phyloP scores from a whole-genome alignment of 2,329 filamentous ascomycete species.

The Xylariaceae sp. region DNA sequence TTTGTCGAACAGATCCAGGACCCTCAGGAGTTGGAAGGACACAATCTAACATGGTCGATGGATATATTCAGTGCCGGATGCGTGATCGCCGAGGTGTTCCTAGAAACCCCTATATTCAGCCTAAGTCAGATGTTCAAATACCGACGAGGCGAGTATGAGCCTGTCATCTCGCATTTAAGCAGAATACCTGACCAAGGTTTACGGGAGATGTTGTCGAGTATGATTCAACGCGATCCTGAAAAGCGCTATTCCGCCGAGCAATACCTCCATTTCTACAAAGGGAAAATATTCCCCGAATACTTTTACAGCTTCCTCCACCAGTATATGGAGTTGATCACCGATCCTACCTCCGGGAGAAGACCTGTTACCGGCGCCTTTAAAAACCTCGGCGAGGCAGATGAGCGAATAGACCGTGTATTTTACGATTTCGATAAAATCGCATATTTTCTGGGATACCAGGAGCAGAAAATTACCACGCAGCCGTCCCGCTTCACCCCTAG shows the following conservation, averaged over 20 bases:
- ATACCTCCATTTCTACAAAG: conserved; percentile 87
- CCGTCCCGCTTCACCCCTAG: conserved; percentile 40
- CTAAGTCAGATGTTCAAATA: conserved; percentile 95
- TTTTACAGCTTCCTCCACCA: conserved; percentile 98
- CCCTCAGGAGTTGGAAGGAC: conserved; percentile 52
- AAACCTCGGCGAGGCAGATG: conserved; percentile 83
- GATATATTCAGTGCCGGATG: conserved; percentile 97
- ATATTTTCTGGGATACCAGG: conserved; percentile 78
- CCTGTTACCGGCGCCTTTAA: conserved; percentile 63
- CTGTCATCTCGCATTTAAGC: conserved; percentile 71
- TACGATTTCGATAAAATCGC: conserved; percentile 97
- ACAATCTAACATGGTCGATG: conserved; percentile 83
- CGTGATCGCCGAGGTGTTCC: conserved; percentile 92
- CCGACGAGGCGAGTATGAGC: conserved; percentile 86
- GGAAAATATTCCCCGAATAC: conserved; percentile 89
- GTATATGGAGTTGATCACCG: conserved; percentile 94
- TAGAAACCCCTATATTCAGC: conserved; percentile 96
- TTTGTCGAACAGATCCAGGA: conserved; percentile 56
- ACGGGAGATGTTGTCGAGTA: conserved; percentile 84
- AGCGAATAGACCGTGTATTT: conserved; percentile 88
- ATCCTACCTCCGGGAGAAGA: conserved; percentile 75
- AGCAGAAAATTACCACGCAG: conserved; percentile 38
- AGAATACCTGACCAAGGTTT: conserved; percentile 86
- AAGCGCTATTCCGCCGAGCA: conserved; percentile 90
- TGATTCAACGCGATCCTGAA: conserved; percentile 93